Base-by-base conservation (phyloP, 2,329 filamentous ascomycete genomes). In the Xenoacremonium recifei region DNA sequence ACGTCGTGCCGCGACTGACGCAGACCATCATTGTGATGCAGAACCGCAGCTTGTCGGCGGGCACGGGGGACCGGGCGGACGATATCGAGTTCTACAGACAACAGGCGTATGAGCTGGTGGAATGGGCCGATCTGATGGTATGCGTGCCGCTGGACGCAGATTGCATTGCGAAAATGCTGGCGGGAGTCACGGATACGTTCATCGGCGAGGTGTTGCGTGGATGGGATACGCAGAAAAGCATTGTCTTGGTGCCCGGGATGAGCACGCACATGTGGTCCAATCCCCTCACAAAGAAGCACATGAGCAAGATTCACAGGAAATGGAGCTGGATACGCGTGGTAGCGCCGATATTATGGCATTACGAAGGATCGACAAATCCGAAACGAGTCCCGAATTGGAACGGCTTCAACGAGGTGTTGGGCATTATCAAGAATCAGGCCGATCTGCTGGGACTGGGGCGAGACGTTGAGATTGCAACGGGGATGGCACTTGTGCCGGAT, bases 301-400 rank as follows among this genome's bases (percentile, higher is more conserved):
- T 96, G 47, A 85, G 80, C 65, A 93, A 95, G 66, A 80, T 96
- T 31, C 78, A 84, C 50, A 75, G 81, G 49, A 91, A 89, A 62
- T 95, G 89, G 89, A 84, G 84, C 39, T 96, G 89, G 89, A 80
- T 96, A 39, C 79, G 85, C 48, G 82, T 93, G 32, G 77, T 96
- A 62, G 76, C 86, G 31, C 89, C 91, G 0, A 82, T 95, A 23
- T 67, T 95, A 13, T 96, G 89, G 88, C 80, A 84, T 51, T 93
- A 89, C 60, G 82, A 87, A 49, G 71, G 64, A 23, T 52, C 61
- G 18, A 75, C 61, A 10, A 63, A 67, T 29, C 62, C 66, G 23
- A 83, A 82, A 59, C 70, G 76, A 35, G 63, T 78, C 5, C 73
- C 81, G 9, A 73, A 72, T 33, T 85, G 82, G 81, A 75, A 77